phyloP scores from a whole-genome alignment of 2,329 filamentous ascomycete species.

The Botrytis medusae region DNA sequence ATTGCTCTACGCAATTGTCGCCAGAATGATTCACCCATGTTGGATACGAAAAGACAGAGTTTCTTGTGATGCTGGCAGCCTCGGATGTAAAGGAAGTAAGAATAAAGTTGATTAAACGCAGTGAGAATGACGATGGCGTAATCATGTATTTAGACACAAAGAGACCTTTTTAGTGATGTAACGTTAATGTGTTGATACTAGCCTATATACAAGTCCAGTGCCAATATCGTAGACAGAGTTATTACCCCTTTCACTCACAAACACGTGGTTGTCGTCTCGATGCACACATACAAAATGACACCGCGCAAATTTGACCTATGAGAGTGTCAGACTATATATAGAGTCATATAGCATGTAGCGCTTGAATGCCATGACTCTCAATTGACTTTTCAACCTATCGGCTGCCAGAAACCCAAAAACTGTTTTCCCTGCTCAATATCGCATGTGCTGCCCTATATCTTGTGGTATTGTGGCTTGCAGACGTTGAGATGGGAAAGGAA shows the following conservation, averaged over 20 bases:
- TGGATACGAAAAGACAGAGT: background rate
- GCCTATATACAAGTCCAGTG: too few relatives aligned
- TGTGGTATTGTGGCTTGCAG: conserved; percentile 12
- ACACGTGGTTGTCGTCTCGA: background rate
- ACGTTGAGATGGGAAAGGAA: background rate
- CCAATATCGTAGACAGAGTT: background rate
- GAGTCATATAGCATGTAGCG: background rate
- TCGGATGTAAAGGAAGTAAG: background rate
- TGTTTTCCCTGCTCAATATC: background rate
- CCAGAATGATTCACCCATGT: background rate
- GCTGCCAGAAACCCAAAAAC: background rate
- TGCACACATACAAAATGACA: background rate
- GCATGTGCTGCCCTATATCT: conserved; percentile 13
- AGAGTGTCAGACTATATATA: background rate
- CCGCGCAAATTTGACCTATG: background rate
- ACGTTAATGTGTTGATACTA: background rate
- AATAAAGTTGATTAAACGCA: background rate
- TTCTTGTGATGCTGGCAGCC: background rate
- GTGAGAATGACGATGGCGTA: background rate
- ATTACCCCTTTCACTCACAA: background rate
- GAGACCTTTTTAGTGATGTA: background rate
- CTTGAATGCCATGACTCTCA: background rate
- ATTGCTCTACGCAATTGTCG: background rate
- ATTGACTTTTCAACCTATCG: background rate
- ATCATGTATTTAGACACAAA: background rate